A percentile compares a stretch with the other conserved stretches of the same genome.
Conservation (phyloP, 2,329 filamentous ascomycete genomes). For the Trichoderma gracile region DNA sequence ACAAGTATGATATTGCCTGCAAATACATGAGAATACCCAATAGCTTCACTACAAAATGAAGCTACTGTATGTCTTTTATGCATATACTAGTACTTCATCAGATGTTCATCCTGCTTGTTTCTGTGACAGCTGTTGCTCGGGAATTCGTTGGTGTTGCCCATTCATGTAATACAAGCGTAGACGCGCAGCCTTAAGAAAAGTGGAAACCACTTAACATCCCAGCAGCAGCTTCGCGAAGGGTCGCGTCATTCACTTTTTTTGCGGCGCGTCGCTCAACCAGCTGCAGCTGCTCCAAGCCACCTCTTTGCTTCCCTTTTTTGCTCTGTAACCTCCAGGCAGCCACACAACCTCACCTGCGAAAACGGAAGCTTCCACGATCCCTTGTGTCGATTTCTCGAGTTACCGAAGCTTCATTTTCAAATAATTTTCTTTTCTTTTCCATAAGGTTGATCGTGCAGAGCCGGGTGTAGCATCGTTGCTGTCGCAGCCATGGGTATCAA, state of each 20-base stretch:
- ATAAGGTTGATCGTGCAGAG: not conserved
- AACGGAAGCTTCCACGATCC: not conserved
- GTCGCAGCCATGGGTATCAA: constrained; percentile 61
- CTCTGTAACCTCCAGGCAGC: constrained; percentile 10
- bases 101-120: not conserved
- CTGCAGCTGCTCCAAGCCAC: not conserved
- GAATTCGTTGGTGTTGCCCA: not conserved
- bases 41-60: too few relatives aligned
- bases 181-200: constrained; percentile 21
- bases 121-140: not conserved
- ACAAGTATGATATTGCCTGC: too few relatives aligned
- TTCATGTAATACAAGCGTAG: not conserved
- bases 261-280: constrained; percentile 12
- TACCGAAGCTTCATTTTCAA: too few relatives aligned
- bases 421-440: not conserved
- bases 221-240: constrained; percentile 32
- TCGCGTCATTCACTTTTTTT: constrained; percentile 36
- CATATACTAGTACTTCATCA: not conserved
- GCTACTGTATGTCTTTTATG: too few relatives aligned
- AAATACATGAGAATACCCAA: too few relatives aligned
- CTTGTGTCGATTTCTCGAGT: not conserved
- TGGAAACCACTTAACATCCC: constrained; percentile 39
- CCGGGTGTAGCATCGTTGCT: not conserved
- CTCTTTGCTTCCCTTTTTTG: not conserved
- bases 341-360: not conserved